A percentile compares a stretch with the other conserved stretches of the same genome.
These are phyloP conservation scores for Solanum pinnatisectum DNA, from an alignment of 257 asterid genomes.

Conservation along the genomic window DNA sequence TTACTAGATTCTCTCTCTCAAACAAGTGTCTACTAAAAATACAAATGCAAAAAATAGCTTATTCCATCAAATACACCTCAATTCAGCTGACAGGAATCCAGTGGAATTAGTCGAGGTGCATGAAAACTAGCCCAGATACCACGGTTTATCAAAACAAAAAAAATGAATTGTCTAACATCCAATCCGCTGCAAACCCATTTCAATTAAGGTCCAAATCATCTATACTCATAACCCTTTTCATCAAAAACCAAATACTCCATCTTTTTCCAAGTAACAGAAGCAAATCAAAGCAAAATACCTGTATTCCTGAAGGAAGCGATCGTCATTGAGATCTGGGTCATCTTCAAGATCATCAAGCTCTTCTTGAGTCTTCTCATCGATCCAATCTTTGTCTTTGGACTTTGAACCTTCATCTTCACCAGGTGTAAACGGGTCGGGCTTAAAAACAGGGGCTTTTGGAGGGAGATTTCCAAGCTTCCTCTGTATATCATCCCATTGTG, in stretches of 20 bases:
- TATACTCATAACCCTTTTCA: not conserved
- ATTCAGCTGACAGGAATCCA: not conserved
- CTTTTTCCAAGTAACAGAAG: not conserved
- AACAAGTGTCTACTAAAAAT: not conserved
- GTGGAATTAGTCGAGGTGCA: not conserved
- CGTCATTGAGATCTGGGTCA: constrained; percentile 63
- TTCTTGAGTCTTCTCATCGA: constrained; percentile 60
- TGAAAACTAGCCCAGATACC: not conserved
- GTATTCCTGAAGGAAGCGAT: constrained; percentile 80
- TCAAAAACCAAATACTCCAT: not conserved
- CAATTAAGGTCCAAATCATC: not conserved
- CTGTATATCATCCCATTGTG: constrained; percentile 96
- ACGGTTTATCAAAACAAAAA: not conserved
- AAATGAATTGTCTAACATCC: not conserved
- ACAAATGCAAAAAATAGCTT: not conserved
- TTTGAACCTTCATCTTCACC: constrained; percentile 57
- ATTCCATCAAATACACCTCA: not conserved
- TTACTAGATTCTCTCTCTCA: not conserved
- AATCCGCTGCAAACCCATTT: not conserved
- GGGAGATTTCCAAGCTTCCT: constrained; percentile 83
- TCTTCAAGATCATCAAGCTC: constrained; percentile 94
- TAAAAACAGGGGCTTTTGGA: constrained; percentile 55
- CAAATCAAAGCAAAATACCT: constrained; percentile 25
- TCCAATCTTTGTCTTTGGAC: constrained; percentile 68
- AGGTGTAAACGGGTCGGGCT: constrained; percentile 62